Evolutionary conservation across 2,329 filamentous ascomycete genomes (phyloP).

Genomic region (Beauveria medogensis): DNA sequence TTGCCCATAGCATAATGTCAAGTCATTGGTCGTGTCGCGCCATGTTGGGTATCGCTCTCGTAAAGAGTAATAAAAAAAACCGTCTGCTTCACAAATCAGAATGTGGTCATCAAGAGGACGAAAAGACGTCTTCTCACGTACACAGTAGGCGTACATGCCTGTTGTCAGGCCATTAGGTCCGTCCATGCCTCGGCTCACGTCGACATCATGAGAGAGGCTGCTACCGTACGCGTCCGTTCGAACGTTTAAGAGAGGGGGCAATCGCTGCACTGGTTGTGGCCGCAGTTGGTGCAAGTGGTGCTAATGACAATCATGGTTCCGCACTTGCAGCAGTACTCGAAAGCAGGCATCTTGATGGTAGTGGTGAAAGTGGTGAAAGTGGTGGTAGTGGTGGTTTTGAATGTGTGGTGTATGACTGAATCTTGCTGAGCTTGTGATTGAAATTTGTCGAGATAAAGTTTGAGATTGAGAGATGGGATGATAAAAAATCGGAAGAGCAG

Average conservation of each 20-base stretch:
- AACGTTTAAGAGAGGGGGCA: slow-evolving; percentile 30
- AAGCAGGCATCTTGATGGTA: slow-evolving; percentile 32
- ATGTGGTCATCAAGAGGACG: neutral
- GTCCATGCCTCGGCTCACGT: slow-evolving; percentile 1
- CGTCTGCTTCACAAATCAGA: neutral
- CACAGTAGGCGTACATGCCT: slow-evolving; percentile 12
- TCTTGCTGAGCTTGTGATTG: neutral
- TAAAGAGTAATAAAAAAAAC: neutral
- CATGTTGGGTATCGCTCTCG: slow-evolving; percentile 5
- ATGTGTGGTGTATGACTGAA: neutral
- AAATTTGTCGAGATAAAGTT: neutral
- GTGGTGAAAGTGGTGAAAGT: slow-evolving; percentile 12
- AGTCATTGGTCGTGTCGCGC: slow-evolving; percentile 7
- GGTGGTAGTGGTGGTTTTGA: slow-evolving; percentile 7
- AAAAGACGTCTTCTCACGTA: neutral
- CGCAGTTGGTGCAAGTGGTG: slow-evolving; percentile 42
- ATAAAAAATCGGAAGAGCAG: neutral
- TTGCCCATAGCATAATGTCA: slow-evolving; percentile 2
- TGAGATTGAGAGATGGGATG: neutral
- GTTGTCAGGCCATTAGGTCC: neutral
- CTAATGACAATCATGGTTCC: slow-evolving; percentile 50
- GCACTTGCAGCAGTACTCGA: slow-evolving; percentile 48
- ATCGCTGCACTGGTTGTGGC: slow-evolving; percentile 41
- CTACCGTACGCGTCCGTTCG: neutral
- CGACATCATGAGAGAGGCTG: slow-evolving; percentile 5